Conservation (phyloP, 129 eudicot species). For the Dittrichia graveolens region DNA sequence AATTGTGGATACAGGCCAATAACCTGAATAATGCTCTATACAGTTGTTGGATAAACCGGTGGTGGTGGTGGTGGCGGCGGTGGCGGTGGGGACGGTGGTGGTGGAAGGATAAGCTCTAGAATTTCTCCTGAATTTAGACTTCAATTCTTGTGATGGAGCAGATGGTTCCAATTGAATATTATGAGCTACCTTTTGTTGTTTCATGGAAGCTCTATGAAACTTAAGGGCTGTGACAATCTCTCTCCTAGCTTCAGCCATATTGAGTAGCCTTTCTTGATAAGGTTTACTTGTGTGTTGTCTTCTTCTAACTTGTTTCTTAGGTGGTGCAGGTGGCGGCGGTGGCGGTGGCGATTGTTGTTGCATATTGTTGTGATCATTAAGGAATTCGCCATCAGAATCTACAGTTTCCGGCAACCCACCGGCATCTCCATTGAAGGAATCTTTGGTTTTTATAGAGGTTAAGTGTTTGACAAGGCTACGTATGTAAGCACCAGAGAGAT, state of each 20-base stretch:
- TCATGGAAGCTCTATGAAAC: constrained; percentile 82
- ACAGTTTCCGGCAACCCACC: constrained; percentile 12
- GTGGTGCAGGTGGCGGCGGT: constrained; percentile 39
- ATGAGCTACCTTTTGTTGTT: constrained; percentile 49
- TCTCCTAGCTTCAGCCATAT: constrained; percentile 81
- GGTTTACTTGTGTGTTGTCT: constrained; percentile 74
- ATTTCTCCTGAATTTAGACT: constrained; percentile 24
- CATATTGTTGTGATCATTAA: constrained; percentile 17
- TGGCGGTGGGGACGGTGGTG: constrained; percentile 14
- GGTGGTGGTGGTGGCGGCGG: constrained; percentile 5
- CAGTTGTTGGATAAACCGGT: constrained; percentile 3
- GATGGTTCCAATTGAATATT: constrained; percentile 30
- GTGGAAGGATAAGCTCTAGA: constrained; percentile 50
- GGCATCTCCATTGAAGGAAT: constrained; percentile 16
- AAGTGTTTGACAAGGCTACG: constrained; percentile 81
- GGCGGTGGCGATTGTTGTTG: constrained; percentile 43
- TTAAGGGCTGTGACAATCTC: constrained; percentile 90
- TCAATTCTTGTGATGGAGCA: constrained; percentile 25
- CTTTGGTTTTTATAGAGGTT: constrained; percentile 59
- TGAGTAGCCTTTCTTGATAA: constrained; percentile 72
- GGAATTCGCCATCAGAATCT: neutral
- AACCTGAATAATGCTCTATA: constrained; percentile 2
- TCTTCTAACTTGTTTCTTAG: constrained; percentile 74
- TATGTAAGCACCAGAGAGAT: constrained; percentile 76
- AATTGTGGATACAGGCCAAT: constrained; percentile 45